A percentile compares a stretch with the other conserved stretches of the same genome.
These are phyloP conservation scores for Rhizopogon roseolus DNA, from an alignment of 768 basidiomycete species.

Conservation along the genomic window DNA sequence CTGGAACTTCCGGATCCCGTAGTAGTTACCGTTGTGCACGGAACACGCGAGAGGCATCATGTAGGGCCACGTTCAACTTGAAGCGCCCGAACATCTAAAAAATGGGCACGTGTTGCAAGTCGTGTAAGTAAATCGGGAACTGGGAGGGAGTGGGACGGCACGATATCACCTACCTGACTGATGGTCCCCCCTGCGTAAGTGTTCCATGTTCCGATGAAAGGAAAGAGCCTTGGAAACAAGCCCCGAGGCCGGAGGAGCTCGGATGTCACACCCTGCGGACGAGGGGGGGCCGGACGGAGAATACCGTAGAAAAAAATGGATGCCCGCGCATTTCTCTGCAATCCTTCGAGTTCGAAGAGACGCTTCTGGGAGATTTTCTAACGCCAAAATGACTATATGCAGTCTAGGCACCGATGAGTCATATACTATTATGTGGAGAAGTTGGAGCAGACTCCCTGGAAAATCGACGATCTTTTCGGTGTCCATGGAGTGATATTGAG, in stretches of 20 bases:
- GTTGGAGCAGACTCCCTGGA: conserved; percentile 24
- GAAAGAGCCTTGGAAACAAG: conserved; percentile 65
- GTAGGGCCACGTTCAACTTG: no score
- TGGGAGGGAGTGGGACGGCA: conserved; percentile 7
- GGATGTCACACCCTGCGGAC: conserved; percentile 33
- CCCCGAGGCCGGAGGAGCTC: conserved; percentile 57
- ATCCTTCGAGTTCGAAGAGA: conserved; percentile 37
- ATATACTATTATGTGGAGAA: no score
- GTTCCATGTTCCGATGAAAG: no score
- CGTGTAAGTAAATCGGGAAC: background rate
- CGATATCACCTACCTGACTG: conserved; percentile 42
- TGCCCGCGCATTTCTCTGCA: conserved; percentile 50
- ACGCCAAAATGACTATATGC: conserved; percentile 27
- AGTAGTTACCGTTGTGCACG: no score
- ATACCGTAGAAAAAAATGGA: conserved; percentile 69
- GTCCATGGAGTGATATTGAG: conserved; percentile 52
- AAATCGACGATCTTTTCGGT: conserved; percentile 42
- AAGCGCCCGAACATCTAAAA: no score
- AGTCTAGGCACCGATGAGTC: conserved; percentile 25
- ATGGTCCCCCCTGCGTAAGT: no score
- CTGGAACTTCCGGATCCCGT: no score
- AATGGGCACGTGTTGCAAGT: no score
- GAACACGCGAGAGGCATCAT: no score
- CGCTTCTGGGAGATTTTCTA: conserved; percentile 20
- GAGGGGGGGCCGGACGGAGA: conserved; percentile 57